Conservation (phyloP, 2,329 filamentous ascomycete species). For the Helotiales sp. region DNA sequence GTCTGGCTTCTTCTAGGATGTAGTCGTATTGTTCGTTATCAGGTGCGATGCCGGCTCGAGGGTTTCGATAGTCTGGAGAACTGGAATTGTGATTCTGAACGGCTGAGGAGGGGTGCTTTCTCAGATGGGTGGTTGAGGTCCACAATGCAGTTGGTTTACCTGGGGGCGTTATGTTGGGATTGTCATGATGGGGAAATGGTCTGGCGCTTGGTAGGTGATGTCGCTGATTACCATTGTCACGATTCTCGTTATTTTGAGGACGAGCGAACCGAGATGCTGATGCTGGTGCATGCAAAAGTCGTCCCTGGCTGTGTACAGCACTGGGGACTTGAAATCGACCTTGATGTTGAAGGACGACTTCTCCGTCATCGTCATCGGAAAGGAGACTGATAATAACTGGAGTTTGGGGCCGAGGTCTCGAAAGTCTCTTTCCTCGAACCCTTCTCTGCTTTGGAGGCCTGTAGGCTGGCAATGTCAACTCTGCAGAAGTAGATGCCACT, state of each 20-base stretch:
- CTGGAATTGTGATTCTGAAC: too few species aligned
- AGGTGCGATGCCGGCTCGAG: too few species aligned
- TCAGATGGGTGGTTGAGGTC: background rate
- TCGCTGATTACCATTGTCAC: background rate
- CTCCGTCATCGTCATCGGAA: constrained; percentile 25
- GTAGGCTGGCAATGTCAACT: background rate
- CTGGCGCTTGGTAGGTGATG: background rate
- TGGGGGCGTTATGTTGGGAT: background rate
- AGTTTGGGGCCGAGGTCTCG: background rate
- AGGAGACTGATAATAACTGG: constrained; percentile 19
- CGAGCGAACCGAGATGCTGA: background rate
- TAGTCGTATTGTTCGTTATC: background rate
- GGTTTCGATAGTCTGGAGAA: background rate
- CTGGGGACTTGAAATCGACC: too few species aligned
- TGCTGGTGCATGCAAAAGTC: too few species aligned
- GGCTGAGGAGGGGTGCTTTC: too few species aligned
- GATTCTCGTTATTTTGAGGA: background rate
- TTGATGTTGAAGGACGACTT: background rate
- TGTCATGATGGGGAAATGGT: background rate
- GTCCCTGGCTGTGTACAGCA: too few species aligned
- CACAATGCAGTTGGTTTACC: background rate
- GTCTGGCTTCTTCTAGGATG: background rate
- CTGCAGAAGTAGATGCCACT: background rate
- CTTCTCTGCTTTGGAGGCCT: background rate
- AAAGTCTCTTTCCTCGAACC: background rate